A percentile compares a stretch with the other conserved stretches of the same genome.
These are phyloP conservation scores for Corylus heterophylla DNA, from an alignment of 306 rosid genomes.

Conservation along the genomic window DNA sequence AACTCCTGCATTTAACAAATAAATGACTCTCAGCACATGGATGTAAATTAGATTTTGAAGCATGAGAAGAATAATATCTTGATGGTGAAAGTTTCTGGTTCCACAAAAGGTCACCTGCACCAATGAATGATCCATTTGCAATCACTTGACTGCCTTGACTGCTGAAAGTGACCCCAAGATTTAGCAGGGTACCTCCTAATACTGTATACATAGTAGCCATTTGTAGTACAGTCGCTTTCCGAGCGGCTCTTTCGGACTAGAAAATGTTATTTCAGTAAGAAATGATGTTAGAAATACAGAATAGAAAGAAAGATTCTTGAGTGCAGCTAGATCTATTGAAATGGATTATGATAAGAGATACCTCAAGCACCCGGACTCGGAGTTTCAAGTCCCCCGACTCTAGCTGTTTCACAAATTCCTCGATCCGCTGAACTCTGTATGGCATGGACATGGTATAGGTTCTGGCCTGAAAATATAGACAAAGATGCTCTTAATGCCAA, in stretches of 20 bases:
- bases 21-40: conserved; percentile 16
- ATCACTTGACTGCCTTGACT: conserved; percentile 70
- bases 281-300: not conserved
- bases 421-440: conserved; percentile 85
- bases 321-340: not conserved
- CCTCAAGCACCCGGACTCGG: conserved; percentile 96
- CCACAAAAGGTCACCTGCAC: conserved; percentile 59
- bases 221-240: conserved; percentile 76
- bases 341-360: conserved; percentile 21
- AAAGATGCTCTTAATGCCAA: not conserved
- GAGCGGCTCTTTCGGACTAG: conserved; percentile 94
- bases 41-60: not conserved
- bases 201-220: conserved; percentile 86
- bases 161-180: conserved; percentile 70
- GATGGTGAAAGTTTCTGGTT: conserved; percentile 1
- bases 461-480: conserved; percentile 62
- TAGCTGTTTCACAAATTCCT: conserved; percentile 83
- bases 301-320: not conserved
- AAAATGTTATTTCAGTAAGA: conserved; percentile 17
- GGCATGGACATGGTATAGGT: conserved; percentile 91
- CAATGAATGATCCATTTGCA: conserved; percentile 83
- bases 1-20: conserved; percentile 55
- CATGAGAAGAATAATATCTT: not conserved
- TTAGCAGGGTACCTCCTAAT: conserved; percentile 78
- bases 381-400: conserved; percentile 89